These are phyloP conservation scores for Grigorovia jiainica DNA, from an alignment of 805 yeast species.

Conservation along the genomic window DNA sequence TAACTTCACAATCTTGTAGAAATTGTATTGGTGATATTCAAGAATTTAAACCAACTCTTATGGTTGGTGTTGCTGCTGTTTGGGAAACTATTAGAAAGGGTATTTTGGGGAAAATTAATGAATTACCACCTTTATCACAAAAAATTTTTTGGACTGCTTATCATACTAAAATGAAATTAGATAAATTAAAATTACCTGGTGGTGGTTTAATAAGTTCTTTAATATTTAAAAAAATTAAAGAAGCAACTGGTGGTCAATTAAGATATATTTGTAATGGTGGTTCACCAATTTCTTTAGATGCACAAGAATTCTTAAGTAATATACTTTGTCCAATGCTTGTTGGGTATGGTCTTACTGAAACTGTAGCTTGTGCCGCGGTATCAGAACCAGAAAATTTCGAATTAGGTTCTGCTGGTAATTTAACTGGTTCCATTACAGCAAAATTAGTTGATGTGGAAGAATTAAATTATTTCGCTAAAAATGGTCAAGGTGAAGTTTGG, in stretches of 20 bases:
- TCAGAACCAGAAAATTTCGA: constrained; percentile 57
- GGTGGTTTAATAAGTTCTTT: constrained; percentile 51
- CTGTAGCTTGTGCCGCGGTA: constrained; percentile 80
- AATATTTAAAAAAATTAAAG: constrained; percentile 79
- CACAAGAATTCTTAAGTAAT: constrained; percentile 71
- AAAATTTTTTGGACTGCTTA: constrained; percentile 85
- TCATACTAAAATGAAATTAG: constrained; percentile 56
- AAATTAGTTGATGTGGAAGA: constrained; percentile 88
- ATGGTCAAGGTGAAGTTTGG: constrained; percentile 88
- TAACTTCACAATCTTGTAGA: constrained; percentile 69
- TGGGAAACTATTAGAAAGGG: constrained; percentile 97
- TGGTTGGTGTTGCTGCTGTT: constrained; percentile 98
- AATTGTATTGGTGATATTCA: constrained; percentile 85
- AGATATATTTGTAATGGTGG: constrained; percentile 80
- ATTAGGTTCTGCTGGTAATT: constrained; percentile 70
- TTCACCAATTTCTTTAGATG: constrained; percentile 75
- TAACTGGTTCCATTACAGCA: constrained; percentile 73
- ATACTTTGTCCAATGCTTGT: constrained; percentile 79
- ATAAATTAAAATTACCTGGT: constrained; percentile 64
- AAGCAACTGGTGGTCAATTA: constrained; percentile 90
- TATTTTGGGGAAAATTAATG: constrained; percentile 61
- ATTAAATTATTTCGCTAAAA: constrained; percentile 81
- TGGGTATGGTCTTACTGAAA: constrained; percentile 96
- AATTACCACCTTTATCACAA: constrained; percentile 58
- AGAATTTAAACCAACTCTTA: constrained; percentile 80